Conservation (phyloP, 371 early-diverging fungal species). For the Rhizopus microsporus region DNA sequence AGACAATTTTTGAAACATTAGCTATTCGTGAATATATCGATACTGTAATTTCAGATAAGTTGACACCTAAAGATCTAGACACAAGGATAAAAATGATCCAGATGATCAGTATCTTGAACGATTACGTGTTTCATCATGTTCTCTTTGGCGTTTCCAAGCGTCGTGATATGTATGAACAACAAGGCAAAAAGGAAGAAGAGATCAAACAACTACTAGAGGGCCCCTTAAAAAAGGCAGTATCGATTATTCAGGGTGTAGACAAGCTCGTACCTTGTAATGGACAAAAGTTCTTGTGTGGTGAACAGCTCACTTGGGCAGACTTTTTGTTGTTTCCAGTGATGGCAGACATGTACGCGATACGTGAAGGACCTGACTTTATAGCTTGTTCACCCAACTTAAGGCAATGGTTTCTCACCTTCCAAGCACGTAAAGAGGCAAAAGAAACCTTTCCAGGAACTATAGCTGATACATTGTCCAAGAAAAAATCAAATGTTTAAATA, state of each 20-base stretch:
- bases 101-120: constrained; percentile 32
- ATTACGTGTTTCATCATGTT: constrained; percentile 36
- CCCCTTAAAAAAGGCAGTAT: constrained; percentile 11
- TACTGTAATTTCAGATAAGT: not conserved
- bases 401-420: constrained; percentile 30
- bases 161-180: constrained; percentile 21
- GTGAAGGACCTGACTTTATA: constrained; percentile 20
- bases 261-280: constrained; percentile 6
- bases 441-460: constrained; percentile 33
- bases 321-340: constrained; percentile 37
- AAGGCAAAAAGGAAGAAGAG: constrained; percentile 24
- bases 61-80: constrained; percentile 28
- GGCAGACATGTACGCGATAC: constrained; percentile 33
- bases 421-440: constrained; percentile 21
- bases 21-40: constrained; percentile 39
- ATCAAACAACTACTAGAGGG: constrained; percentile 15
- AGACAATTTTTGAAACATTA: constrained; percentile 27
- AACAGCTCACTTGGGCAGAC: constrained; percentile 42
- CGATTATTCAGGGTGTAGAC: constrained; percentile 14
- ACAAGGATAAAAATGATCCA: constrained; percentile 21
- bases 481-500: constrained; percentile 1
- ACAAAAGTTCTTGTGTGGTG: constrained; percentile 25
- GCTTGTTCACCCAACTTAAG: constrained; percentile 25
- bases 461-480: constrained; percentile 21
- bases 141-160: constrained; percentile 29